Base-by-base conservation (phyloP, 495 filamentous ascomycete genomes). In the Aspergillus coremiiformis region DNA sequence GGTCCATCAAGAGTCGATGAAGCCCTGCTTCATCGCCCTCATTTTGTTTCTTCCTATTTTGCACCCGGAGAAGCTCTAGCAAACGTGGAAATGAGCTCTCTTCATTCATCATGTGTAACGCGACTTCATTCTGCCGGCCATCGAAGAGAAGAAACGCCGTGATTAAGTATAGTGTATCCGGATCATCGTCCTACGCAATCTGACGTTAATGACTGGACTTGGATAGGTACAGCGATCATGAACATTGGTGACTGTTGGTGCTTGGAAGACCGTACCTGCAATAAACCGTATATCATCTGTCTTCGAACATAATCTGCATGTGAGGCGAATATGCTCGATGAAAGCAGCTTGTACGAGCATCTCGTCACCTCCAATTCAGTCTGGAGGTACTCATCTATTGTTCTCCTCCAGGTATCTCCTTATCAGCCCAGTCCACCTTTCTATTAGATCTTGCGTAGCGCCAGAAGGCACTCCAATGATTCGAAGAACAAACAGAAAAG, bases 61-160 rank as follows among this genome's bases (percentile, higher is more conserved):
- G 74, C 14, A 69, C 71, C 61, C 84, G 80, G 52, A 97, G 86
- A 24, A 97, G 73, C 55, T 95, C 89, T 24, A 97, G 65, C 44
- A 98, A 69, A 21, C 90, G 79, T 43, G 84, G 74, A 66, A 98
- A 98, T 51, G 78, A 84, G 27, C 88, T 85, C 62, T 95, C 90
- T 42, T 79, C 75, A 51, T 89, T 89, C 88, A 98, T 89, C 75
- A 85, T 79, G 61, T 85, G 83, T 59, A 96, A 90, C 0, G 84
- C 87, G 12, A 71, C 63, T 50, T 94, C 90, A 62, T 91, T 79
- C 37, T 84, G 74, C 47, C 83, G 83, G 42, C 94, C 92, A 66
- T 97, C 92, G 63, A 89, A 90, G 19, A 97, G 78, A n/a, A 98
- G 78, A 57, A 97, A 84, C 49, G 86, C 89, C 26, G 84, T 79